phyloP scores from a whole-genome alignment of 192 early-diverging fungal species.

The Dispira parvispora region DNA sequence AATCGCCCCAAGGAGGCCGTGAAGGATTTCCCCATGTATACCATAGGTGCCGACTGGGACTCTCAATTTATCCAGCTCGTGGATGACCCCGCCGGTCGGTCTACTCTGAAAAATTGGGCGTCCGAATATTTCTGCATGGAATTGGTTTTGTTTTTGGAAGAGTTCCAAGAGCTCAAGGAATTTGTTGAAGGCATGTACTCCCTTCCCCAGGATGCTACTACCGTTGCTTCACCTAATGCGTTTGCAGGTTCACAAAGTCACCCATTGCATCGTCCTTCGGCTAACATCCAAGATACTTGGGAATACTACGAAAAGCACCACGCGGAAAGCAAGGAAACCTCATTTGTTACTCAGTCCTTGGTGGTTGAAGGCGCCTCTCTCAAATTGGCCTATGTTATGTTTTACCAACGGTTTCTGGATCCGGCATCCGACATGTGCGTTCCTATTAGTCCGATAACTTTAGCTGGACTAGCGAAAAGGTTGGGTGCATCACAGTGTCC shows the following conservation, averaged over 20 bases:
- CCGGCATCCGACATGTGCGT: slow-evolving; percentile 2
- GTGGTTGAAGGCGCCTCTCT: neutral
- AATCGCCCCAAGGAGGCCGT: too few relatives aligned
- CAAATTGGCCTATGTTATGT: slow-evolving; percentile 8
- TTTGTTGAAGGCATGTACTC: neutral
- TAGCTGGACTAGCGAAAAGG: neutral
- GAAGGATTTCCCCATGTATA: neutral
- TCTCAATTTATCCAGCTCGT: neutral
- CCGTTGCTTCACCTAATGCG: too few relatives aligned
- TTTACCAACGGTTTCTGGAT: slow-evolving; percentile 11
- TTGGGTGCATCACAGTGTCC: neutral
- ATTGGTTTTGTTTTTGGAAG: neutral
- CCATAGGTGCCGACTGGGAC: neutral
- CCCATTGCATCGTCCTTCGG: neutral
- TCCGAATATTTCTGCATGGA: slow-evolving; percentile 5
- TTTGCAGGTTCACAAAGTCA: neutral
- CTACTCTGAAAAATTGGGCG: neutral
- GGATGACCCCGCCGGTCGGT: neutral
- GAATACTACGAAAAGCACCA: neutral
- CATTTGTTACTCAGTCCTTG: too few relatives aligned
- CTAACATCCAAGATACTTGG: slow-evolving; percentile 1
- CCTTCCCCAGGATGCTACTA: neutral
- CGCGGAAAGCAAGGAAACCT: too few relatives aligned
- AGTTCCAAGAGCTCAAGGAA: slow-evolving; percentile 2
- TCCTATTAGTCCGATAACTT: neutral